Evolutionary conservation across 768 basidiomycete genomes (phyloP).

Genomic region (Exidia glandulosa): DNA sequence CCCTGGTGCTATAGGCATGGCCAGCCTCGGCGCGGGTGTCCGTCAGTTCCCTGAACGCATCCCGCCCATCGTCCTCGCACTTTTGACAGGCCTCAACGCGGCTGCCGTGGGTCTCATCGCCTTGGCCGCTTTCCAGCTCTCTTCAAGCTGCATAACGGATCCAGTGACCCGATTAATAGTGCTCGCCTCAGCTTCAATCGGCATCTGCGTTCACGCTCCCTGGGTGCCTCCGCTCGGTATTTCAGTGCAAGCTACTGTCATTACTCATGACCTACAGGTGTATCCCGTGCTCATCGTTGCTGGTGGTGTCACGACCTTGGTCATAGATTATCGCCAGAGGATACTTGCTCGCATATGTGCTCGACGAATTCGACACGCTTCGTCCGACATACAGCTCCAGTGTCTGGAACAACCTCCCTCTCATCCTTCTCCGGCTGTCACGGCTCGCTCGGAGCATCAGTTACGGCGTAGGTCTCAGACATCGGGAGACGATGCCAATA

Average conservation of each 20-base stretch:
- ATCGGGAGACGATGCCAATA: too few species aligned
- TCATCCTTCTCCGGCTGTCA: too few species aligned
- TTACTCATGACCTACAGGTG: conserved; percentile 24
- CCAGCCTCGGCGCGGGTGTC: conserved; percentile 16
- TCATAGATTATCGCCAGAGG: conserved; percentile 11
- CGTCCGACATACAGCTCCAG: too few species aligned
- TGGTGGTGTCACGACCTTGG: conserved; percentile 12
- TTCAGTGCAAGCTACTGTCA: conserved; percentile 14
- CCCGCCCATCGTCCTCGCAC: conserved; percentile 18
- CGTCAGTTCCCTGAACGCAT: conserved; percentile 13
- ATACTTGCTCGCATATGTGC: too few species aligned
- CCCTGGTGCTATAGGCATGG: conserved; percentile 22
- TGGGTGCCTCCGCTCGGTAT: conserved; percentile 15
- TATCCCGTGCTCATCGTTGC: conserved; percentile 19
- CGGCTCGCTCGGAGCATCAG: too few species aligned
- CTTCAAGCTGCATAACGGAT: conserved; percentile 15
- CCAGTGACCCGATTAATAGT: conserved; percentile 12
- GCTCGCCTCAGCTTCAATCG: too few species aligned
- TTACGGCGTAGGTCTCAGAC: too few species aligned
- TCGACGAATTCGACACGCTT: too few species aligned
- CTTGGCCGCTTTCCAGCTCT: conserved; percentile 20
- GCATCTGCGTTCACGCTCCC: too few species aligned
- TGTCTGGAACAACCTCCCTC: too few species aligned
- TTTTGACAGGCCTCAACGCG: conserved; percentile 24
- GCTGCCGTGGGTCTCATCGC: conserved; percentile 24